Percentiles rank a stretch among this genome's conserved stretches.
phyloP scores from a whole-genome alignment of 495 filamentous ascomycete genomes.

The Evernia prunastri region DNA sequence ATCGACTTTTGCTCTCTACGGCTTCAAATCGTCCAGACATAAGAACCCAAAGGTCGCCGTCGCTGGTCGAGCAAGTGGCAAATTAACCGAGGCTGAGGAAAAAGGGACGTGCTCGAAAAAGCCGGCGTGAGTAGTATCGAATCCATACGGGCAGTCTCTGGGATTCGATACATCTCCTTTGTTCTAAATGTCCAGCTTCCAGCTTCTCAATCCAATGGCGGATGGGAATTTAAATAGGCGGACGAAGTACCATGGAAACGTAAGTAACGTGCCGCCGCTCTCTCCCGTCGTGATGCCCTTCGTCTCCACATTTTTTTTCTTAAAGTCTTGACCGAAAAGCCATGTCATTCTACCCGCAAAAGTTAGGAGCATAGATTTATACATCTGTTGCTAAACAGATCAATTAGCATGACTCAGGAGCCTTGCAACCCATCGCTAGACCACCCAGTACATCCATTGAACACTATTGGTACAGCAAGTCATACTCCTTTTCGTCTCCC shows the following conservation, averaged over 20 bases:
- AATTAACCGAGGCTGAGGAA: not conserved
- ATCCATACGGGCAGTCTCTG: too few relatives aligned
- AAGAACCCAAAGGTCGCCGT: too few relatives aligned
- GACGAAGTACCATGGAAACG: not conserved
- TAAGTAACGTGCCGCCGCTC: not conserved
- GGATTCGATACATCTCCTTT: not conserved
- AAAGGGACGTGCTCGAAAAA: not conserved
- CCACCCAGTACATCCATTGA: constrained; percentile 2
- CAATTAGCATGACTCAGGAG: not conserved
- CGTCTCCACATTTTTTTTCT: not conserved
- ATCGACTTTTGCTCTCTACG: not conserved
- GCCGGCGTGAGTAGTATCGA: not conserved
- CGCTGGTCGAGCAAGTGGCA: not conserved
- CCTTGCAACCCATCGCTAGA: not conserved
- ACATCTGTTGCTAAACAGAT: not conserved
- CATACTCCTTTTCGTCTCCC: constrained; percentile 48
- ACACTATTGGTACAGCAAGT: not conserved
- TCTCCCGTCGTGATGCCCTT: not conserved
- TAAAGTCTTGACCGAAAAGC: too few relatives aligned
- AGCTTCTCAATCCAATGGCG: not conserved
- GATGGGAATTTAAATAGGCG: not conserved
- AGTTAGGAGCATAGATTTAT: not conserved
- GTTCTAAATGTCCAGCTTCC: not conserved
- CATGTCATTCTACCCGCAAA: not conserved
- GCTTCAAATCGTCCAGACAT: too few relatives aligned